Conservation (phyloP, 192 early-diverging fungal species). For the Linnemannia elongata region DNA sequence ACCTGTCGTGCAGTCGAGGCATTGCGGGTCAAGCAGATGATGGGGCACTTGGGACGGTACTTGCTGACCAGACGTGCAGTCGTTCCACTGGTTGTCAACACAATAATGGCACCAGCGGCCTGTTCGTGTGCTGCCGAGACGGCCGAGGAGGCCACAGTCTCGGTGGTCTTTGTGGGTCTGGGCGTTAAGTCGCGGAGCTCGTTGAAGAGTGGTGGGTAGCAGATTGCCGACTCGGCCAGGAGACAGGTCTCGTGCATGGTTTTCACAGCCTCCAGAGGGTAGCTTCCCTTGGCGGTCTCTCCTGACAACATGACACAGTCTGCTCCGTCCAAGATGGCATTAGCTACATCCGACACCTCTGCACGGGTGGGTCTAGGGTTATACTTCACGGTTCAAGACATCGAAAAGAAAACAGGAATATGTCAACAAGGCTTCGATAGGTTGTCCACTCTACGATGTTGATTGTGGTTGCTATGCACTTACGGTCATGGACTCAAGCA, state of each 20-base stretch:
- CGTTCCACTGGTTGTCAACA: constrained; percentile 87
- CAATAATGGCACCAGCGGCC: constrained; percentile 86
- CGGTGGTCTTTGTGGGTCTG: constrained; percentile 84
- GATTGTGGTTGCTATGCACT: background rate
- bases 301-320: constrained; percentile 98
- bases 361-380: constrained; percentile 98
- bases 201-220: constrained; percentile 92
- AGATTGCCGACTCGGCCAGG: constrained; percentile 90
- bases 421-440: background rate
- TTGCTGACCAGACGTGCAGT: constrained; percentile 89
- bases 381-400: constrained; percentile 21
- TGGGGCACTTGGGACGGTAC: constrained; percentile 91
- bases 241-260: constrained; percentile 78
- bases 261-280: constrained; percentile 86
- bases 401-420: background rate
- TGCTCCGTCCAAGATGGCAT: constrained; percentile 93
- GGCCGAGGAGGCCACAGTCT: constrained; percentile 90
- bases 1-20: constrained; percentile 75
- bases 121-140: constrained; percentile 83
- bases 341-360: constrained; percentile 96
- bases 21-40: constrained; percentile 85
- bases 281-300: constrained; percentile 93
- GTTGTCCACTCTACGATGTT: too few relatives aligned
- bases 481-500: constrained; percentile 93
- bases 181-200: constrained; percentile 80